phyloP scores from a whole-genome alignment of 2,329 filamentous ascomycete genomes.

The Beauveria sp. region DNA sequence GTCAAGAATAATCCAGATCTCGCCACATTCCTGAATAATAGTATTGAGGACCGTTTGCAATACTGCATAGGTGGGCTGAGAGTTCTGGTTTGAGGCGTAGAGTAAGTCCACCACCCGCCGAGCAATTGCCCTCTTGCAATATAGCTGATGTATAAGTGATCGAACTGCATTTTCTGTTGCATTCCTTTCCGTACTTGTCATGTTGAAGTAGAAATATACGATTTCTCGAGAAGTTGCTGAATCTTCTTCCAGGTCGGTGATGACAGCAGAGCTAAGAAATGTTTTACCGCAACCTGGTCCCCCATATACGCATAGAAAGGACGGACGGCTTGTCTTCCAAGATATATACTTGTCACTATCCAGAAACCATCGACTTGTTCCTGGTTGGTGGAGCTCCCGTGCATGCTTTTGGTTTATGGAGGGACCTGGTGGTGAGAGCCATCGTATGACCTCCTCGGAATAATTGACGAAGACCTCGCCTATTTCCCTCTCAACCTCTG shows the following conservation, averaged over 20 bases:
- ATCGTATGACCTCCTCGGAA: not conserved
- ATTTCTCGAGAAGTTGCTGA: no score
- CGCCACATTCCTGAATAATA: not conserved
- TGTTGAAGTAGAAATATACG: conserved; percentile 1
- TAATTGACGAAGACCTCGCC: no score
- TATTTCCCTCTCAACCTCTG: no score
- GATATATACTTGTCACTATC: not conserved
- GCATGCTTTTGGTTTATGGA: not conserved
- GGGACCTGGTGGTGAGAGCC: not conserved
- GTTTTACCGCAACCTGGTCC: not conserved
- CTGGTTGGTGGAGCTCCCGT: not conserved
- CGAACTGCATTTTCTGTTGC: not conserved
- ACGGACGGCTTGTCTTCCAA: not conserved
- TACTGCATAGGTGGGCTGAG: not conserved
- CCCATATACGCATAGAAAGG: not conserved
- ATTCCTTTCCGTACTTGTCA: not conserved
- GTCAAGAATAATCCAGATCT: not conserved
- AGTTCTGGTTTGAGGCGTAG: no score
- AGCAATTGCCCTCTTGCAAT: not conserved
- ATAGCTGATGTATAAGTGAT: not conserved
- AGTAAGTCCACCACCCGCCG: not conserved
- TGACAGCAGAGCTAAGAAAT: not conserved
- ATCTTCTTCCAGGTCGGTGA: not conserved
- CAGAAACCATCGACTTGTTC: not conserved
- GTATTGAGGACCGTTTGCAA: not conserved